A percentile compares a stretch with the other conserved stretches of the same genome.
Conservation (phyloP, 2,329 filamentous ascomycete genomes). For the Trichothecium roseum region DNA sequence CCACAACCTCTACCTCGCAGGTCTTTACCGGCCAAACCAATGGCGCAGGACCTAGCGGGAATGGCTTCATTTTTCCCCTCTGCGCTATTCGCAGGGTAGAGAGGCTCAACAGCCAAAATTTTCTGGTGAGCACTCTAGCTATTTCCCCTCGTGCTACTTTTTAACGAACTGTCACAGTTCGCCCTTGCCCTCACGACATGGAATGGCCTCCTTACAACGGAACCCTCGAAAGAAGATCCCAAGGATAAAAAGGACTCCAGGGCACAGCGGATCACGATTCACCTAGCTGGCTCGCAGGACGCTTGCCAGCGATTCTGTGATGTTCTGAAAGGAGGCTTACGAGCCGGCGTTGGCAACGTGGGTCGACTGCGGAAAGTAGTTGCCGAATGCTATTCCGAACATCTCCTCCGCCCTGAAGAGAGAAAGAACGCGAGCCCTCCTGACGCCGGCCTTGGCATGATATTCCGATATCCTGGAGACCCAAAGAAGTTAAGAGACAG, state of each 20-base stretch:
- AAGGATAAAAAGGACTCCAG: slow-evolving; percentile 33
- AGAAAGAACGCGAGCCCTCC: slow-evolving; percentile 50
- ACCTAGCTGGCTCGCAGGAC: slow-evolving; percentile 79
- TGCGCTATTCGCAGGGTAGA: slow-evolving; percentile 89
- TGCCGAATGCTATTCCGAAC: slow-evolving; percentile 84
- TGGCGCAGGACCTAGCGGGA: slow-evolving; percentile 83
- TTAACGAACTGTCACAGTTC: slow-evolving; percentile 44
- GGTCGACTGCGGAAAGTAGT: slow-evolving; percentile 74
- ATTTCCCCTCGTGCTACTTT: slow-evolving; percentile 1
- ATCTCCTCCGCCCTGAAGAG: slow-evolving; percentile 55
- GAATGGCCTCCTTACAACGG: slow-evolving; percentile 60
- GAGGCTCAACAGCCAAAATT: slow-evolving; percentile 82
- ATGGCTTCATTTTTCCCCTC: slow-evolving; percentile 90
- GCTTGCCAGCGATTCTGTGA: slow-evolving; percentile 95
- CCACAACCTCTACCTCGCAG: slow-evolving; percentile 69
- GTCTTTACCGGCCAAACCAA: slow-evolving; percentile 88
- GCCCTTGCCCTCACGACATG: slow-evolving; percentile 90
- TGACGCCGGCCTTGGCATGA: slow-evolving; percentile 86
- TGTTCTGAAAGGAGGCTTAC: slow-evolving; percentile 79
- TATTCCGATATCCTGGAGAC: slow-evolving; percentile 93
- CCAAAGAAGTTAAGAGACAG: slow-evolving; percentile 85
- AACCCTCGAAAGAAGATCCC: slow-evolving; percentile 29
- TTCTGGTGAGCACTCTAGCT: slow-evolving; percentile 39
- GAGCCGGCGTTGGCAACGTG: slow-evolving; percentile 80
- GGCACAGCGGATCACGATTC: slow-evolving; percentile 83